These are phyloP conservation scores for Sphagnurus paluster DNA, from an alignment of 1,284 basidiomycete genomes.

Conservation along the genomic window DNA sequence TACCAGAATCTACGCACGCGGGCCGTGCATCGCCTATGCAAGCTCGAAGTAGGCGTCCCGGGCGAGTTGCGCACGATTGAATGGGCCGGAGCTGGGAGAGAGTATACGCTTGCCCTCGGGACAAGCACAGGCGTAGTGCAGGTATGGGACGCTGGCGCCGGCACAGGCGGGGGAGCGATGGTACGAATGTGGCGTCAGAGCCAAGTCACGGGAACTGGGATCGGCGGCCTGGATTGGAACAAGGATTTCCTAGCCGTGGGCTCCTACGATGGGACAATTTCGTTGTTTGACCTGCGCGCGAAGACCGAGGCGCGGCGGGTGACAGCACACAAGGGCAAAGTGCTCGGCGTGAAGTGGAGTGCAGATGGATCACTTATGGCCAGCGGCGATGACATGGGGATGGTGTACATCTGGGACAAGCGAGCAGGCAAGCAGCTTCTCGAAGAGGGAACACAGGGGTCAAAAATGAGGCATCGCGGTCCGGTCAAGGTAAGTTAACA, in stretches of 20 bases:
- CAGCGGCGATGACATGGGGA: conserved; percentile 34
- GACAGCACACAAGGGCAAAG: conserved; percentile 28
- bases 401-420: conserved; percentile 38
- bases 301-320: conserved; percentile 19
- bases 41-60: conserved; percentile 11
- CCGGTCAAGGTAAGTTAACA: conserved; percentile 32
- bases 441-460: conserved; percentile 27
- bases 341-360: conserved; percentile 37
- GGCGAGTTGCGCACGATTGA: conserved; percentile 30
- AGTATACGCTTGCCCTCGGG: conserved; percentile 34
- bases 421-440: conserved; percentile 34
- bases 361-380: conserved; percentile 33
- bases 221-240: conserved; percentile 27
- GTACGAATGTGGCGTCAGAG: conserved; percentile 26
- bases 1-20: conserved; percentile 37
- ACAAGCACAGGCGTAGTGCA: conserved; percentile 32
- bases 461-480: conserved; percentile 35
- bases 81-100: conserved; percentile 33
- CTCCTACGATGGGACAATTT: conserved; percentile 27
- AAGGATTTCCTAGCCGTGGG: conserved; percentile 25
- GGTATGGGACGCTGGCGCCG: conserved; percentile 32
- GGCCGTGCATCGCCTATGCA: conserved; percentile 30
- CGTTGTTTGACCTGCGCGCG: conserved; percentile 32
- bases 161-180: conserved; percentile 15
- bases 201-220: conserved; percentile 19